Percentiles rank a stretch among this genome's conserved stretches.
phyloP scores from a whole-genome alignment of 257 asterid genomes.

The Scutellaria minor region DNA sequence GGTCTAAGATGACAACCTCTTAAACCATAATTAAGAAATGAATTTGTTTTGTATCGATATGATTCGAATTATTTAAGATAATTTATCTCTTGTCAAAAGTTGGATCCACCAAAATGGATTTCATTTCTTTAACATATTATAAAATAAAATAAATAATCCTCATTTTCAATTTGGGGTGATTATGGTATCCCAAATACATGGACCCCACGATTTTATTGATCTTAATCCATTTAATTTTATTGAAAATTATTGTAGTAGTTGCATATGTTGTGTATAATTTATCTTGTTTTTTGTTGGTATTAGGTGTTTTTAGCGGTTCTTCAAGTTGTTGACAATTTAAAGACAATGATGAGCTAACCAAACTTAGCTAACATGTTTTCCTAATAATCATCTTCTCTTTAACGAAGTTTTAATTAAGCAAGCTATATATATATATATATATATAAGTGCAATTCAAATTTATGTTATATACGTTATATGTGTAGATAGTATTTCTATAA shows the following conservation, averaged over 20 bases:
- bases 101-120: neutral
- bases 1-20: conserved; percentile 27
- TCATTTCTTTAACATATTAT: neutral
- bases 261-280: too few relatives aligned
- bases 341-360: neutral
- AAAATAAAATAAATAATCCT: too few relatives aligned
- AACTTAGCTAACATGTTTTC: neutral
- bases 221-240: too few relatives aligned
- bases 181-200: too few relatives aligned
- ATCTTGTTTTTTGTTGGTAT: conserved; percentile 35
- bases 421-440: too few relatives aligned
- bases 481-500: too few relatives aligned
- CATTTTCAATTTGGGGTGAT: too few relatives aligned
- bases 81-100: neutral
- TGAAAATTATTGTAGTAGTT: too few relatives aligned
- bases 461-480: too few relatives aligned
- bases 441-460: too few relatives aligned
- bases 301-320: conserved; percentile 37
- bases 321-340: conserved; percentile 13
- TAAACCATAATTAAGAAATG: neutral
- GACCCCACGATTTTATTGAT: too few relatives aligned
- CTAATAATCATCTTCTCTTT: neutral
- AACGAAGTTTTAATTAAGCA: too few relatives aligned
- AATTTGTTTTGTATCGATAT: neutral
- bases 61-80: neutral